Conservation (phyloP, 1,139 yeast species). For the Geotrichum armillariae region DNA sequence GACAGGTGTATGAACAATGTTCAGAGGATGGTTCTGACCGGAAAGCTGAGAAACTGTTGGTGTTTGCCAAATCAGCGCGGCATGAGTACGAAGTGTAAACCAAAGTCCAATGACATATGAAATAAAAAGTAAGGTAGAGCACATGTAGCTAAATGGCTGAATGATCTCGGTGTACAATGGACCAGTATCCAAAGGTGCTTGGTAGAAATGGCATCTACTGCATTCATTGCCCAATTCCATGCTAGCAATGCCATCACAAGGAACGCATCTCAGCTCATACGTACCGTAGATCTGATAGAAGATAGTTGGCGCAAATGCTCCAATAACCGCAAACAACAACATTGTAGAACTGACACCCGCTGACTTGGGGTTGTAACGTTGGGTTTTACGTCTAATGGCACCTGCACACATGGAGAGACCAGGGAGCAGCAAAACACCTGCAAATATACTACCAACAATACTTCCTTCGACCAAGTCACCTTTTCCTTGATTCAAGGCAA, state of each 20-base stretch:
- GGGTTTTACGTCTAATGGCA: conserved; percentile 86
- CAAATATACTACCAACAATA: conserved; percentile 92
- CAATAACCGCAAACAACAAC: conserved; percentile 86
- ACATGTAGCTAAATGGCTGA: conserved; percentile 78
- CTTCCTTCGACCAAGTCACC: conserved; percentile 95
- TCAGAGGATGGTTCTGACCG: conserved; percentile 3
- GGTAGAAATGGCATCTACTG: conserved; percentile 73
- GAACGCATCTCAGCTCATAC: conserved; percentile 71
- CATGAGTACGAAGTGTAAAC: conserved; percentile 94
- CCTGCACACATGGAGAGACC: conserved; percentile 98
- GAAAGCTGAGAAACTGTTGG: conserved; percentile 45
- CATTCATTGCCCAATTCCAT: conserved; percentile 44
- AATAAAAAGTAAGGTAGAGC: conserved; percentile 76
- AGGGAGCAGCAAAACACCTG: conserved; percentile 87
- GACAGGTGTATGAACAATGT: conserved; percentile 13
- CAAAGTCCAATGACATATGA: conserved; percentile 90
- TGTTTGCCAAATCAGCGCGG: conserved; percentile 92
- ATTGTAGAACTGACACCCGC: conserved; percentile 98
- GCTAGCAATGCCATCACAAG: conserved; percentile 39
- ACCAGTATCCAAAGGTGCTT: conserved; percentile 65
- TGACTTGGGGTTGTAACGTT: conserved; percentile 89
- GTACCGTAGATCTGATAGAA: conserved; percentile 90
- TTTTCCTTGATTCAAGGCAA: conserved; percentile 82
- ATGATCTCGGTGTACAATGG: conserved; percentile 62
- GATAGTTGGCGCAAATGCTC: conserved; percentile 91